These are phyloP conservation scores for Mortierella sp. DNA, from an alignment of 371 early-diverging fungal genomes.

Conservation along the genomic window DNA sequence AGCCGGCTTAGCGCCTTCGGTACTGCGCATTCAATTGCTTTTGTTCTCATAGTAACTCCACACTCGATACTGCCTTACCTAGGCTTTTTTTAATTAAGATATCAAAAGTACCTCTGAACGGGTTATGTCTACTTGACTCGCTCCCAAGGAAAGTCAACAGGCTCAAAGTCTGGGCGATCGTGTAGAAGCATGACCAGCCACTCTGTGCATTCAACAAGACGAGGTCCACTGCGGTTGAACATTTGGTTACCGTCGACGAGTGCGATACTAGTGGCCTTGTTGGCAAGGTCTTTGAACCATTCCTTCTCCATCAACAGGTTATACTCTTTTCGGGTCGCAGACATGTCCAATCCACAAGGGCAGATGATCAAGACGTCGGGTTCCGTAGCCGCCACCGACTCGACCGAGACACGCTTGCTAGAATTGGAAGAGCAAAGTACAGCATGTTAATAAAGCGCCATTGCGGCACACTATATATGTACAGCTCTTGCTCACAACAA, in stretches of 20 bases:
- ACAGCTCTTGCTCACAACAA: not conserved
- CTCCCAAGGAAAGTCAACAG: constrained; percentile 56
- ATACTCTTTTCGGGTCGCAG: constrained; percentile 59
- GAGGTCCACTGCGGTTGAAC: constrained; percentile 76
- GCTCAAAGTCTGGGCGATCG: constrained; percentile 60
- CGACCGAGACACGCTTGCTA: constrained; percentile 59
- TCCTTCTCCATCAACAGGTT: constrained; percentile 42
- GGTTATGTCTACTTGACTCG: constrained; percentile 34
- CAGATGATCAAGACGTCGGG: constrained; percentile 62
- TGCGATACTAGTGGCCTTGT: constrained; percentile 48
- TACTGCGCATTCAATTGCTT: not conserved
- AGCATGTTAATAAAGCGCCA: not conserved
- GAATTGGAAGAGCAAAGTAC: not conserved
- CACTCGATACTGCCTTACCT: not conserved
- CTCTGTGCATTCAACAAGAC: constrained; percentile 62
- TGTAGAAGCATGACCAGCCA: constrained; percentile 90
- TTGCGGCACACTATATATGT: too few species aligned
- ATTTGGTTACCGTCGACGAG: constrained; percentile 68
- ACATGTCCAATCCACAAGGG: constrained; percentile 63
- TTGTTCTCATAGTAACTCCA: not conserved
- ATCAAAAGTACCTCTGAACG: not conserved
- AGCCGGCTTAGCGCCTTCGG: not conserved
- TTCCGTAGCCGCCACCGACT: constrained; percentile 36
- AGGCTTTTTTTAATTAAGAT: not conserved
- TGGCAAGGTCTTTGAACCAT: constrained; percentile 56